Base-by-base conservation (phyloP, 2,329 filamentous ascomycete genomes). In the Sordariomycetes sp. region DNA sequence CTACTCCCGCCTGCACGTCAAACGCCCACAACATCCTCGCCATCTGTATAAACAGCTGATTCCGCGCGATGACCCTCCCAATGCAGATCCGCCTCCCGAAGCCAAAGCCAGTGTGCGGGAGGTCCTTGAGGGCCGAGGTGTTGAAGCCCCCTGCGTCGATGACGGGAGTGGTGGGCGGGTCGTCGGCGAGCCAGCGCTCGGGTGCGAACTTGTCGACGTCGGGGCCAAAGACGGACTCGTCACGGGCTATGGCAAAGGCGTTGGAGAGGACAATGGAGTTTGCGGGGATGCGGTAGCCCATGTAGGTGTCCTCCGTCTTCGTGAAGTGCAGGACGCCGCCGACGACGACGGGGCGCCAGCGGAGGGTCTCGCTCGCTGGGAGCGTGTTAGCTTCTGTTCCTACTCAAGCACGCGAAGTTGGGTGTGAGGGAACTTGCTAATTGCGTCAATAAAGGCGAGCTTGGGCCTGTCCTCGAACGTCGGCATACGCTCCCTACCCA, bases 21-120 rank as follows among this genome's bases (percentile, higher is more conserved):
- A 79, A 79, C 0, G 73, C 75, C 79, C 78, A 82, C 0, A 83
- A 62, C 28, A 77, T 53, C 20, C 71, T 68, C 0, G 74, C 67
- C 34, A 75, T 65, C 25, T 63, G 63, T 5, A 75, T 64, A 58
- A 71, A 75, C 5, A 79, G 64, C 15, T 69, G 71, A 24, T 75
- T 72, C 42, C 77, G 72, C 1, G 76, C 76, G 17, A 81, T 70
- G 59, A 77, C 71, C 12, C 74, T 72, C 0, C 68, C 68, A 2
- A 66, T 68, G 25, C 70, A 74, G 1, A 74, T 66, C 1, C 77
- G 64, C 2, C 76, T 66, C 0, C 78, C 77, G 57, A 73, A 79
- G 0, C 76, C 77, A 56, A 80, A 79, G 7, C 72, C 71, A 0
- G 65, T 61, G 2, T 66, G 62, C 0, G 69, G 68, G 56, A 70